Evolutionary conservation across 2,329 filamentous ascomycete species (phyloP).

Genomic region (Alternaria novae-zelandiae): DNA sequence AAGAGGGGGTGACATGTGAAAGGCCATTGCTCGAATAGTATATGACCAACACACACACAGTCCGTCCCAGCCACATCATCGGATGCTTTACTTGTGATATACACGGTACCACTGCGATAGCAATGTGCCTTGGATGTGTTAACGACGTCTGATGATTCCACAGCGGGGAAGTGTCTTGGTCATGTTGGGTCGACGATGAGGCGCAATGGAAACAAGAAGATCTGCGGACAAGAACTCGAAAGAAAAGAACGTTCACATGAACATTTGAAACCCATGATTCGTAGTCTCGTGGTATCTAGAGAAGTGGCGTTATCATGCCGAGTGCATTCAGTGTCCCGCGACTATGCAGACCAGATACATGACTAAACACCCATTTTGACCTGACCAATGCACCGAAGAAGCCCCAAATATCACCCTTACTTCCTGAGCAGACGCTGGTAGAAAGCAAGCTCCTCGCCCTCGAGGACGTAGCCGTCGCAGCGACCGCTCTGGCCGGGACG

Average conservation of each 20-base stretch:
- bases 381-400: constrained; percentile 50
- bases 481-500: constrained; percentile 97
- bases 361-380: constrained; percentile 52
- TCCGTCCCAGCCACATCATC: background rate
- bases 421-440: constrained; percentile 99
- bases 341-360: constrained; percentile 51
- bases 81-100: background rate
- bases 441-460: constrained; percentile 99
- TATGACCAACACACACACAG: background rate
- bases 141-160: background rate
- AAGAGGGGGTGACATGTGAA: constrained; percentile 4
- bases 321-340: constrained; percentile 46
- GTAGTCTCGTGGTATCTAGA: constrained; percentile 51
- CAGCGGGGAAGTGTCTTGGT: background rate
- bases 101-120: background rate
- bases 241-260: constrained; percentile 22
- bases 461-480: constrained; percentile 95
- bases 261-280: constrained; percentile 43
- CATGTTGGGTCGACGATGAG: background rate
- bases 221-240: background rate
- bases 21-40: background rate
- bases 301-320: constrained; percentile 45
- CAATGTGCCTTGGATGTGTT: background rate
- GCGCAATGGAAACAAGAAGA: background rate
- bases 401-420: constrained; percentile 63